Evolutionary conservation across 2,329 filamentous ascomycete species (phyloP), one percentile per base, ranked within the genome.

Genomic region (Tothia fuscella): DNA sequence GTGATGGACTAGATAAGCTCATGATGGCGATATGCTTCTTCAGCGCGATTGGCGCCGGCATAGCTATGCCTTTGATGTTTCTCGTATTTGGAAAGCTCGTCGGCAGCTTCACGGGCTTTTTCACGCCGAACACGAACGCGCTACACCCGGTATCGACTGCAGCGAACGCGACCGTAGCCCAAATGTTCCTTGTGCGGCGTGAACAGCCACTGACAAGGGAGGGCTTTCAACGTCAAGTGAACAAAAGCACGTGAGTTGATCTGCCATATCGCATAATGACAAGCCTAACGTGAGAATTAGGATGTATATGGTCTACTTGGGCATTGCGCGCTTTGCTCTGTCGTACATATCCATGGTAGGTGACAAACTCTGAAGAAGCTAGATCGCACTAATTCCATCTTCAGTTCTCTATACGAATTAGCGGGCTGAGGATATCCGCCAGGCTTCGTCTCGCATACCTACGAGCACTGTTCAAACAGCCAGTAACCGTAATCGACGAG

Each of bases 261-360:
- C 25, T 41, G 12, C 16, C 4, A 31, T 29, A 14, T 22, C 12
- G 10, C 2, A 25, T 14, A n/a, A 34, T 9, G 9, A 34, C 36
- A 34, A 46, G 9, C 13, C n/a, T 19, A 39, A 14, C n/a, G 6
- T 30, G 16, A 38, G 6, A 17, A 14, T 5, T 20, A 74, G 71
- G 5, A 52, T 73, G n/a, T 72, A 66, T 47, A 74, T 76, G 46
- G 58, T 77, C 12, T 76, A 75, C 50, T 59, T 78, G 1, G 76
- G 77, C 46, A 57, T 73, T 16, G 72, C 57, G 12, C 72, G 72
- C 42, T 70, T 76, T 29, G 48, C 61, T 3, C 54, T 76, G n/a
- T 67, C 64, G 0, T 77, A 76, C 46, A 50, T 72, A 14, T 71
- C 72, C 45, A 69, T 70, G 48, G 70, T 74, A 56, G 28, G 47